Base-by-base conservation (phyloP, 192 early-diverging fungal genomes). In the Spizellomyces punctatus region DNA sequence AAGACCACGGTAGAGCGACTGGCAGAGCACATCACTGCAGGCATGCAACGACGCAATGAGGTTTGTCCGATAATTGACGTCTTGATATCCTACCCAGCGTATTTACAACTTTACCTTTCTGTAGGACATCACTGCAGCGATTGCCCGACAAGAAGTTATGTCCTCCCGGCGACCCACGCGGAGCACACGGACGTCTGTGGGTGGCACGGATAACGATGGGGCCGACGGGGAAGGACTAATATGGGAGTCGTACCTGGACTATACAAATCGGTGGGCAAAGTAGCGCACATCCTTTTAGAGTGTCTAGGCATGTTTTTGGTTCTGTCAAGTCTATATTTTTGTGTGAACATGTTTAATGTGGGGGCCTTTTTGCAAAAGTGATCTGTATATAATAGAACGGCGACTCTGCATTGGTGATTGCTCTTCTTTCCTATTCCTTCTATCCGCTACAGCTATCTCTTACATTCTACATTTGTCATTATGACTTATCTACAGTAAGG, bases 1-100 rank as follows among this genome's bases (percentile, higher is more conserved):
- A 71, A 82, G 8, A 76, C 79, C 0, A 87, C 89, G 73, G 70
- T 94, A 19, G 82, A 86, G 9, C 78, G 85, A 47, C 58, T 83
- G 17, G 74, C 81, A 10, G 74, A 76, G 6, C 54, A 76, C 5
- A 62, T 92, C 6, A 63, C 75, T 0, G 68, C 58, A 16, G 88
- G 87, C 6, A 84, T 94, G 73, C 81, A 83, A 61, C 16, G 42
- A 16, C 16, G 59, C 14, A 14, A 61, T 16, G 59, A 61, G 59
- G 59, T 61, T 41, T 41, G 59, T 19, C 54, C 54, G 54, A 22
- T 22, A 56, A 19, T 22, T 19, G n/a, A 56, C 0, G 27, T 36
- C 1, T 36, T 56, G 54, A 7, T 56, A 6, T 22, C 54, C 7
- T 6, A 19, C 54, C n/a, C 54, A 22, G n/a, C 7, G n/a, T 6